Conservation (phyloP, 2,329 filamentous ascomycete species). For the Ascochyta pisi region DNA sequence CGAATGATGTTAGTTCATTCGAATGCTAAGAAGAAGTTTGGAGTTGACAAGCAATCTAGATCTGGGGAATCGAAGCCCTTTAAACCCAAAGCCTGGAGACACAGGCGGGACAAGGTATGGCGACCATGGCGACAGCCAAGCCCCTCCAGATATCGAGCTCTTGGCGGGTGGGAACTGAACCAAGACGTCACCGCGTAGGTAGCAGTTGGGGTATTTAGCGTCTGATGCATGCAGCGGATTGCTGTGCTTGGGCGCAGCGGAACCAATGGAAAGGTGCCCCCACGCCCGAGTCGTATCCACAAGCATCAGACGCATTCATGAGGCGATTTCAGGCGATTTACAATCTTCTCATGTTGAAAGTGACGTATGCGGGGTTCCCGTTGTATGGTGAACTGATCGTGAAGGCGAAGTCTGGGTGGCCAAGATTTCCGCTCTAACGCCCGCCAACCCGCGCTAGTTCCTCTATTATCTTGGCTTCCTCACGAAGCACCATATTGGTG, state of each 20-base stretch:
- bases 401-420: slow-evolving; percentile 21
- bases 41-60: slow-evolving; percentile 40
- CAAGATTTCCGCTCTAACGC: slow-evolving; percentile 37
- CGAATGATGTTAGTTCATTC: slow-evolving; percentile 29
- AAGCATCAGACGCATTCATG: neutral
- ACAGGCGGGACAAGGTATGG: slow-evolving; percentile 27
- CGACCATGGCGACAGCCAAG: slow-evolving; percentile 39
- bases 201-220: slow-evolving; percentile 29
- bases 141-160: slow-evolving; percentile 30
- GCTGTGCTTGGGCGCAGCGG: slow-evolving; percentile 7
- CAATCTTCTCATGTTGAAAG: neutral
- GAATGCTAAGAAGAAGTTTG: slow-evolving; percentile 32
- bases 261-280: slow-evolving; percentile 5
- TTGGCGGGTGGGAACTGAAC: slow-evolving; percentile 34
- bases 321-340: neutral
- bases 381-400: slow-evolving; percentile 14
- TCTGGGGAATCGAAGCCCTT: slow-evolving; percentile 38
- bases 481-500: slow-evolving; percentile 2
- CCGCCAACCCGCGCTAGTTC: slow-evolving; percentile 20
- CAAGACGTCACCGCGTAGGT: slow-evolving; percentile 34
- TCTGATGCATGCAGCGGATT: slow-evolving; percentile 18
- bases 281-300: neutral
- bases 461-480: slow-evolving; percentile 12
- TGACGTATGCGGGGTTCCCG: slow-evolving; percentile 24
- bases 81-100: slow-evolving; percentile 31